Percentiles rank a stretch among this genome's conserved stretches.
phyloP scores from a whole-genome alignment of 768 basidiomycete species.

The Lentinula sp. region DNA sequence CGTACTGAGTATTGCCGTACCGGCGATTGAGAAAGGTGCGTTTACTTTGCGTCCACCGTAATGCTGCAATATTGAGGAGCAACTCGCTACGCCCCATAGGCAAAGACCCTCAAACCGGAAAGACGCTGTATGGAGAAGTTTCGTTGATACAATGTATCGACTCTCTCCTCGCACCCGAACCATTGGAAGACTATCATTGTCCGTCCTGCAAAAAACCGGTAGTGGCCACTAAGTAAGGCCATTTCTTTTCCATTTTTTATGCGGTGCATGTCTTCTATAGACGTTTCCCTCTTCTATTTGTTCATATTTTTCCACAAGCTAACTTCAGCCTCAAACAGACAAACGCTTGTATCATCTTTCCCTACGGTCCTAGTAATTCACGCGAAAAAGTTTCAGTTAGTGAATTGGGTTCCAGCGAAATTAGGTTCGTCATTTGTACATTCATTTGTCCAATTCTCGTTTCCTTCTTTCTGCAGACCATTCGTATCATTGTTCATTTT shows the following conservation, averaged over 20 bases:
- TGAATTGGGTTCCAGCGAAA: constrained; percentile 96
- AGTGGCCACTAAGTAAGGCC: constrained; percentile 62
- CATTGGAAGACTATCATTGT: constrained; percentile 70
- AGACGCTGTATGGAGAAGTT: constrained; percentile 59
- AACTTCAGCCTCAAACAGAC: constrained; percentile 42
- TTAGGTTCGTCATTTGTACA: constrained; percentile 49
- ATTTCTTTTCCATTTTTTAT: background rate
- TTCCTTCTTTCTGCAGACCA: too few relatives aligned
- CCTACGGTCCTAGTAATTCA: constrained; percentile 87
- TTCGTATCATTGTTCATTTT: background rate
- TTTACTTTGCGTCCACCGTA: background rate
- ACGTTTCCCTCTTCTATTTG: too few relatives aligned
- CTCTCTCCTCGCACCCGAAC: constrained; percentile 50
- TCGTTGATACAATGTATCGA: constrained; percentile 57
- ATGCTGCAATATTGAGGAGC: background rate
- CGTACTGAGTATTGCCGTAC: constrained; percentile 74
- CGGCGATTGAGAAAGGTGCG: constrained; percentile 46
- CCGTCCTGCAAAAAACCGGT: constrained; percentile 56
- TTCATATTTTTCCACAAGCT: background rate
- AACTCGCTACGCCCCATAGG: background rate
- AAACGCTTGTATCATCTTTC: constrained; percentile 67
- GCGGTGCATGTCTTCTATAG: too few relatives aligned
- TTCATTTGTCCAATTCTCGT: too few relatives aligned
- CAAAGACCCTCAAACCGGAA: constrained; percentile 49
- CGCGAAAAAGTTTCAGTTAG: constrained; percentile 89